Percentiles rank a stretch among this genome's conserved stretches.
Conservation (phyloP, 164 flowering plant species). For the Annona squamosa region DNA sequence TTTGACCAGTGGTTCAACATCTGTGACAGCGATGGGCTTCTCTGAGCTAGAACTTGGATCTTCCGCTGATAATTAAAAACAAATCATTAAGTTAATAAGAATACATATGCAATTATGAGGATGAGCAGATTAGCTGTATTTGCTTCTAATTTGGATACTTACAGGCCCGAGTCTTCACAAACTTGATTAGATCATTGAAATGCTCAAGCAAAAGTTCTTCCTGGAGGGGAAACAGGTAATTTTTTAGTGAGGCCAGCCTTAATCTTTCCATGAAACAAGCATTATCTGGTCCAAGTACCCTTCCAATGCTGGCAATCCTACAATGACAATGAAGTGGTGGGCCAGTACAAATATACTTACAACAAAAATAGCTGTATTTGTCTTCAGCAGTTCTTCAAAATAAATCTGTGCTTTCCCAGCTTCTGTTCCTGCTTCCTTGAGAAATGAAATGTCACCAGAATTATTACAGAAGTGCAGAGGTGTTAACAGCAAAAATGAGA, state of each 20-base stretch:
- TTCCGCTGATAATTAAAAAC: conserved; percentile 50
- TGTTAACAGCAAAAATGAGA: neutral
- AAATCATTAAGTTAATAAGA: conserved; percentile 9
- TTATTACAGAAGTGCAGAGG: neutral
- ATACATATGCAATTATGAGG: neutral
- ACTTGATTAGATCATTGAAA: conserved; percentile 75
- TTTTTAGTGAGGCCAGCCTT: neutral
- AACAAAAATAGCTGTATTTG: conserved; percentile 75
- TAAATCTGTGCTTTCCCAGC: conserved; percentile 87
- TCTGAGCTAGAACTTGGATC: conserved; percentile 56
- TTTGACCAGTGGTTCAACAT: conserved; percentile 90
- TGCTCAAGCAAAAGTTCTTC: conserved; percentile 93
- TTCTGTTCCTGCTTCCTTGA: conserved; percentile 86
- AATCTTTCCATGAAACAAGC: neutral
- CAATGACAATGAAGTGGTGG: neutral
- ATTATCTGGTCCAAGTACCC: neutral
- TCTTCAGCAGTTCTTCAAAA: conserved; percentile 89
- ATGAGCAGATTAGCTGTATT: neutral
- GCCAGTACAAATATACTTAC: conserved; percentile 26
- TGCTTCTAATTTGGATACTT: conserved; percentile 23
- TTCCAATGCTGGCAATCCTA: neutral
- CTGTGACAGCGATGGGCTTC: conserved; percentile 53
- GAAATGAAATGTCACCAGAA: conserved; percentile 11
- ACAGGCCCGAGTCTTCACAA: conserved; percentile 88
- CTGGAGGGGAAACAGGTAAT: conserved; percentile 33